Conservation (phyloP, 73 alveolate species). For the Uronychia binucleata region DNA sequence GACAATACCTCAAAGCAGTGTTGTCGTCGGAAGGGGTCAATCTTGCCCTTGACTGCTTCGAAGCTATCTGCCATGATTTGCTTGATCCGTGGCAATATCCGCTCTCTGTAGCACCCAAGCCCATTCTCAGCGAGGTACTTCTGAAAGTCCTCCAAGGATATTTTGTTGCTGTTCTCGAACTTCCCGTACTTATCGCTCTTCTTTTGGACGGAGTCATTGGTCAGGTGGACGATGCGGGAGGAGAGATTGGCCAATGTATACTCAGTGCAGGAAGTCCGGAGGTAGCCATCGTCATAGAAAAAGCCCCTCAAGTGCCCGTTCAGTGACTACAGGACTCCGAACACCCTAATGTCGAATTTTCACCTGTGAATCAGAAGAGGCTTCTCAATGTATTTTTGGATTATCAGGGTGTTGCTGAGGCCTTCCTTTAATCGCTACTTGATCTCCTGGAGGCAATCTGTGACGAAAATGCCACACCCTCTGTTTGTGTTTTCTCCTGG, state of each 20-base stretch:
- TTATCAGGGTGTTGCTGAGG: conserved; percentile 48
- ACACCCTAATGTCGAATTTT: conserved; percentile 83
- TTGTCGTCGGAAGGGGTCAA: neutral
- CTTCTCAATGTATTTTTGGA: conserved; percentile 75
- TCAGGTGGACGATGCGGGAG: conserved; percentile 70
- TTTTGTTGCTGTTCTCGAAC: conserved; percentile 85
- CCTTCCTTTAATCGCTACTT: neutral
- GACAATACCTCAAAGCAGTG: neutral
- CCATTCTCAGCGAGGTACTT: conserved; percentile 39
- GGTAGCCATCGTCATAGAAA: conserved; percentile 77
- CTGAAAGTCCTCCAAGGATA: conserved; percentile 82
- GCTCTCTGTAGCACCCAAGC: conserved; percentile 14
- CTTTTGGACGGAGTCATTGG: conserved; percentile 88
- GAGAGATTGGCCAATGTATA: conserved; percentile 55
- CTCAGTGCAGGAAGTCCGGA: conserved; percentile 76
- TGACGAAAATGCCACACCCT: neutral
- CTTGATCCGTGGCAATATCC: neutral
- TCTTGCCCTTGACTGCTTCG: neutral
- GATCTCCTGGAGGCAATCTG: neutral
- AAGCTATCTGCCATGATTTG: neutral
- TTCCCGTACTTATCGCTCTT: conserved; percentile 80
- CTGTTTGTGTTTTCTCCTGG: neutral
- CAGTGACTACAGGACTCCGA: conserved; percentile 58
- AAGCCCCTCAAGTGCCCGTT: conserved; percentile 62
- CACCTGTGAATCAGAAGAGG: conserved; percentile 78